Evolutionary conservation across 2,329 filamentous ascomycete species (phyloP).

Genomic region (Pyrenophora teres): DNA sequence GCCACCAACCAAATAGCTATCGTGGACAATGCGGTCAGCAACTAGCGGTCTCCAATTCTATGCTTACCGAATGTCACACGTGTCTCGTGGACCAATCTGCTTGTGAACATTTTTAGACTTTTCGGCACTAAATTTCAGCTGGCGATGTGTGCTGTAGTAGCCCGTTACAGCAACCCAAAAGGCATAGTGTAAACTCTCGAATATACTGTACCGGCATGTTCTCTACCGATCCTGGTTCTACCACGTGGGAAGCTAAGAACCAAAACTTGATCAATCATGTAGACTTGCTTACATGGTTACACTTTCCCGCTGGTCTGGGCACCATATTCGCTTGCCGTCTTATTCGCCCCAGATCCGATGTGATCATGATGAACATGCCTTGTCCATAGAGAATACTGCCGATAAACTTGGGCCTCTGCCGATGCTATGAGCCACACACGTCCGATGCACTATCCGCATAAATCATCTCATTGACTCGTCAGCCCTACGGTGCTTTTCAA

Average conservation of each 20-base stretch:
- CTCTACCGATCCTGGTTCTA: background rate
- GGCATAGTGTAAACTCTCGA: background rate
- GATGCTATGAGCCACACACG: background rate
- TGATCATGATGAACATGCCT: background rate
- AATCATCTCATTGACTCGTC: too few relatives aligned
- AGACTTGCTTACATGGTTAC: background rate
- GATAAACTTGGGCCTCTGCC: too few relatives aligned
- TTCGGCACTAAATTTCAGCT: background rate
- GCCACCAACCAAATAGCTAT: constrained; percentile 28
- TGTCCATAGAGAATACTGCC: too few relatives aligned
- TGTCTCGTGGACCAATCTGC: background rate
- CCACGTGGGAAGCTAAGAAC: background rate
- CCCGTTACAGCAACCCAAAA: background rate
- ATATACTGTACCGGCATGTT: background rate
- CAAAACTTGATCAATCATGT: background rate
- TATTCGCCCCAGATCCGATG: background rate
- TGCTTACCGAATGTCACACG: constrained; percentile 17
- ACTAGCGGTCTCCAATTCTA: constrained; percentile 31
- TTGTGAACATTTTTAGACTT: background rate
- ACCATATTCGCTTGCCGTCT: background rate
- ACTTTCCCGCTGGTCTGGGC: background rate
- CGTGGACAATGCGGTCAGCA: constrained; percentile 41
- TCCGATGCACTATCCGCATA: background rate
- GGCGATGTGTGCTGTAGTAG: background rate
- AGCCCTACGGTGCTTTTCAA: background rate